Conservation (phyloP, 345 rosid species). For the Eucalyptus albens region DNA sequence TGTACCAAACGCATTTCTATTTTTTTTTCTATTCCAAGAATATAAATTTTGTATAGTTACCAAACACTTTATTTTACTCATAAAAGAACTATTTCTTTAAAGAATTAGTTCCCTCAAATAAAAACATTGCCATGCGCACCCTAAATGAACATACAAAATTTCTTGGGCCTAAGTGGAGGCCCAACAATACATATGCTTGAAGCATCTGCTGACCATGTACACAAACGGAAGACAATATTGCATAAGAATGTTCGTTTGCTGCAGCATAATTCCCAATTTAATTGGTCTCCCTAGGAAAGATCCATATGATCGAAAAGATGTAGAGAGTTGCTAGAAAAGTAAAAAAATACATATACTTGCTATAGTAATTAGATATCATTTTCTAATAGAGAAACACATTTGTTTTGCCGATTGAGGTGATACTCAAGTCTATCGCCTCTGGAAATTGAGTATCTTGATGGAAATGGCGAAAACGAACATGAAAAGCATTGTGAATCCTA, state of each 20-base stretch:
- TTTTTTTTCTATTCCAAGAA: no score
- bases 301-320: neutral
- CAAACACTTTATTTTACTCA: no score
- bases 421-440: neutral
- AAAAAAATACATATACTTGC: neutral
- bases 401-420: neutral
- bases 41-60: no score
- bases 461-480: neutral
- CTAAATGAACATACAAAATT: no score
- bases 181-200: no score
- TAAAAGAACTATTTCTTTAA: no score
- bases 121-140: no score
- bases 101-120: no score
- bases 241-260: neutral
- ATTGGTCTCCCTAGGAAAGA: neutral
- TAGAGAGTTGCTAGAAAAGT: neutral
- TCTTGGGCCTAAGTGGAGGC: no score
- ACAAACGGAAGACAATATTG: no score
- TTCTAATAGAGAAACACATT: neutral
- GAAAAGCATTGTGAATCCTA: conserved; percentile 10
- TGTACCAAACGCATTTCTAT: no score
- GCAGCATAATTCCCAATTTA: neutral
- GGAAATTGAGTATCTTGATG: conserved; percentile 18
- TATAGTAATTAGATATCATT: neutral
- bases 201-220: no score